Base-by-base conservation (phyloP, 1,284 basidiomycete genomes). In the Rhodotorula sp. region DNA sequence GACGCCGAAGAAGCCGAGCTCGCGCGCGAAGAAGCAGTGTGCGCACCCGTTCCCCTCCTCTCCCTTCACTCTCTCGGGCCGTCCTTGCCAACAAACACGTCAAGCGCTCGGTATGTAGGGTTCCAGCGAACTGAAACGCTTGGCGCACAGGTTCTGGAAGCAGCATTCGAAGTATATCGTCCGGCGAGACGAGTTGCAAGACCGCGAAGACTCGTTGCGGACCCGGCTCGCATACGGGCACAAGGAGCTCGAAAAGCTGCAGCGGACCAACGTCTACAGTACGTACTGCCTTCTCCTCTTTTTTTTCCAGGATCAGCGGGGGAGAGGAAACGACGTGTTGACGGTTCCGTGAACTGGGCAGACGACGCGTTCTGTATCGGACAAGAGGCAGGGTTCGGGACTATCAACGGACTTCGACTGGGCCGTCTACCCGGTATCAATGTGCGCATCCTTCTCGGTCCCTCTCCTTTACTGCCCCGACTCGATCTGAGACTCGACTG, bases 291-390 rank as follows among this genome's bases (percentile, higher is more conserved):
- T 18, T 37, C 26, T 12, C 22, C 20, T 42, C 10, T 29, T 42
- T 8, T n/a, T 26, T 12, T 12, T 22, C 6, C 4, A 17, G 15
- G 18, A 7, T 56, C 30, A 18, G 20, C 12, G 33, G 4, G 42
- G 18, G n/a, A n/a, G n/a, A n/a, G n/a, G n/a, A n/a, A n/a, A n/a
- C n/a, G n/a, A n/a, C n/a, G 29, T 17, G 14, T 26, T 6, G 14
- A 44, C 30, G 17, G 17, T 15, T 24, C 14, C 18, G 1, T 33
- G n/a, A 42, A 42, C 37, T 17, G 12, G 33, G 14, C 60, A 79
- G 78, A 95, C 75, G 96, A 99, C 79, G 94, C 94, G 0, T 99
- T 99, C 80, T 95, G 93, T 77, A 99, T 99, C 74, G 95, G 95
- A 1, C 92, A 97, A 76, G 92, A 95, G 74, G 90, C 90, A 3